Evolutionary conservation across 2,329 filamentous ascomycete genomes (phyloP), one percentile per base, ranked within the genome.

Genomic region (Triangularia setosa): DNA sequence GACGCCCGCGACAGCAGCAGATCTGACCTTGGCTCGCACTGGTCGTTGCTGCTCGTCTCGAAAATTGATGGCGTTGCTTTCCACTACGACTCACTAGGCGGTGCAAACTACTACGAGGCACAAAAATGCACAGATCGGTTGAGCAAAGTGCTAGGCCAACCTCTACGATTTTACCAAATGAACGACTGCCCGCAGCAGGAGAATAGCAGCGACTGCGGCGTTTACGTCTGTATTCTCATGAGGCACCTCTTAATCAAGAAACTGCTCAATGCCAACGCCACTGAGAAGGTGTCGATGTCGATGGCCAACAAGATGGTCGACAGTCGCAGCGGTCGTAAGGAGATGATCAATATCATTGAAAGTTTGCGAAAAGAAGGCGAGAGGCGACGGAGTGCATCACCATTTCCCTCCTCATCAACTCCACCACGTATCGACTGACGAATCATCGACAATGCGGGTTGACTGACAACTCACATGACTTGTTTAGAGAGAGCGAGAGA

Each of bases 191-290:
- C 95, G 0, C 90, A 96, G 72, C 95, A 99, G 76, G 90, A 93
- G 70, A 98, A 98, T 70, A 88, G 90, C 25, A 94, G 87, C 73
- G 95, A 99, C 77, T 99, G 95, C 71, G 95, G 95, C 18, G 92
- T 99, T 0, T 98, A 93, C 75, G 95, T 99, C 2, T 98, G 95
- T 76, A 85, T 98, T 69, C 84, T 94, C 67, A 99, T 99, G 93
- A 88, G 93, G 58, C 91, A 97, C 78, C 79, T 99, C n/a, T 83
- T 99, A 18, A 82, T 97, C 59, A 93, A 93, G 77, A 83, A 91
- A 64, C 81, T 99, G 24, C 80, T 99, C 64, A 86, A 84, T 69
- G 92, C 91, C 8, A 90, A 92, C 73, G 88, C 90, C 2, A 86
- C 87, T 67, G 88, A 94, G 75, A 97, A 96, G 79, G 90, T 98